A percentile compares a stretch with the other conserved stretches of the same genome.
phyloP scores from a whole-genome alignment of 2,329 filamentous ascomycete species.

The Alternaria panax region DNA sequence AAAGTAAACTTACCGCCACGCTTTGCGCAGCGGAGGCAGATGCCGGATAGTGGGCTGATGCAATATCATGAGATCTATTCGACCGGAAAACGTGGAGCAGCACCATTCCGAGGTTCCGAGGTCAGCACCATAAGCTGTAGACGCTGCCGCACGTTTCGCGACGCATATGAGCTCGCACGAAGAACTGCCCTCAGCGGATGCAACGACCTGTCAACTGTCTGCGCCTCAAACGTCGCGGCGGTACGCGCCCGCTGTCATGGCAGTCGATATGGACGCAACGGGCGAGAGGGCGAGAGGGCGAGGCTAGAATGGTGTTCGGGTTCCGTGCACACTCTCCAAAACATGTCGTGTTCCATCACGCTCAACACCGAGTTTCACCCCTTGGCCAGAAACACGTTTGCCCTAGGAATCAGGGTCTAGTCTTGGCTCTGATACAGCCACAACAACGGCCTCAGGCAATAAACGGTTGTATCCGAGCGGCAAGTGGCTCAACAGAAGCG shows the following conservation, averaged over 20 bases:
- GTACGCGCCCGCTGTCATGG: constrained; percentile 14
- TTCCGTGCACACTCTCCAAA: constrained; percentile 19
- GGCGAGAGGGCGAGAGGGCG: constrained; percentile 2
- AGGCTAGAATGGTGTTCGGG: constrained; percentile 4
- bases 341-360: constrained; percentile 33
- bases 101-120: neutral
- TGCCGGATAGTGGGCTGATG: neutral
- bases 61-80: neutral
- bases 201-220: constrained; percentile 18
- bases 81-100: neutral
- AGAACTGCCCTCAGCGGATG: constrained; percentile 11
- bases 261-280: constrained; percentile 9
- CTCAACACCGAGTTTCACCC: constrained; percentile 44
- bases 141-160: constrained; percentile 5
- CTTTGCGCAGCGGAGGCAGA: neutral
- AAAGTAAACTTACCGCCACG: neutral
- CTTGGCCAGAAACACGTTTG: constrained; percentile 38
- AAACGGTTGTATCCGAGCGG: constrained; percentile 18
- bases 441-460: constrained; percentile 31
- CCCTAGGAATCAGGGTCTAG: constrained; percentile 18
- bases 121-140: neutral
- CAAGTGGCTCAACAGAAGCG: constrained; percentile 40
- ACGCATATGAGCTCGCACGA: neutral
- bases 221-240: constrained; percentile 17
- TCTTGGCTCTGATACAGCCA: constrained; percentile 41